These are phyloP conservation scores for Euphorbia celastroides DNA, from an alignment of 441 rosid genomes.

Conservation along the genomic window DNA sequence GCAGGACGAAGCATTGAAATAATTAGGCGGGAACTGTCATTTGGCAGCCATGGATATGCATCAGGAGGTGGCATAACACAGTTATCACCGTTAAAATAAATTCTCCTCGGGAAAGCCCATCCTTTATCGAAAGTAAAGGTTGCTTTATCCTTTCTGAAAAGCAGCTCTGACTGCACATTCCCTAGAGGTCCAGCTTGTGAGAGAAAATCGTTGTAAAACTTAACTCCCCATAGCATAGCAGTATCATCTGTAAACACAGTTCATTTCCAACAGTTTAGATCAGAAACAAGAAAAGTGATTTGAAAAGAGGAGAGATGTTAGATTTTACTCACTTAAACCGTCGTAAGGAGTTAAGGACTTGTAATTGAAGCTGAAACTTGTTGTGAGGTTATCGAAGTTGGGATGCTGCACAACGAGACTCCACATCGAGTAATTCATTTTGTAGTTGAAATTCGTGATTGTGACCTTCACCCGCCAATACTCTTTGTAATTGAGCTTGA, in stretches of 20 bases:
- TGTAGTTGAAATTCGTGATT: slow-evolving; percentile 74
- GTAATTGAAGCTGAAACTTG: slow-evolving; percentile 66
- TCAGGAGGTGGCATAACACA: slow-evolving; percentile 98
- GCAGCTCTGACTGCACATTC: slow-evolving; percentile 83
- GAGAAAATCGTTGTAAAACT: slow-evolving; percentile 78
- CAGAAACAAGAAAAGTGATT: slow-evolving; percentile 5
- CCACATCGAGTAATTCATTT: slow-evolving; percentile 76
- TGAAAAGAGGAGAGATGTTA: background rate
- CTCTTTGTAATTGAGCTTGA: slow-evolving; percentile 73
- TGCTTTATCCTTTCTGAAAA: slow-evolving; percentile 68
- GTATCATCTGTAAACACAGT: slow-evolving; percentile 63
- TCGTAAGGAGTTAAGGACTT: slow-evolving; percentile 57
- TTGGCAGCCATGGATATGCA: slow-evolving; percentile 85
- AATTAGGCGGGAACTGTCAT: slow-evolving; percentile 35
- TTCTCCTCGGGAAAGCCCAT: slow-evolving; percentile 91
- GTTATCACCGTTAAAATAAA: slow-evolving; percentile 86
- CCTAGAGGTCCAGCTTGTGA: slow-evolving; percentile 78
- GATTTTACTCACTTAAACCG: slow-evolving; percentile 49
- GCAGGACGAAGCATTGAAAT: slow-evolving; percentile 24
- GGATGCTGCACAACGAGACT: slow-evolving; percentile 80
- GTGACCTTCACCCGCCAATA: slow-evolving; percentile 88
- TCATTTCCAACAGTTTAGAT: slow-evolving; percentile 1
- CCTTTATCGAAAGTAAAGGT: slow-evolving; percentile 92
- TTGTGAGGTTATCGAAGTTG: slow-evolving; percentile 75
- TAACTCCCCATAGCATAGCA: slow-evolving; percentile 85